Conservation (phyloP, 1,284 basidiomycete species). For the Puccinia coronata region DNA sequence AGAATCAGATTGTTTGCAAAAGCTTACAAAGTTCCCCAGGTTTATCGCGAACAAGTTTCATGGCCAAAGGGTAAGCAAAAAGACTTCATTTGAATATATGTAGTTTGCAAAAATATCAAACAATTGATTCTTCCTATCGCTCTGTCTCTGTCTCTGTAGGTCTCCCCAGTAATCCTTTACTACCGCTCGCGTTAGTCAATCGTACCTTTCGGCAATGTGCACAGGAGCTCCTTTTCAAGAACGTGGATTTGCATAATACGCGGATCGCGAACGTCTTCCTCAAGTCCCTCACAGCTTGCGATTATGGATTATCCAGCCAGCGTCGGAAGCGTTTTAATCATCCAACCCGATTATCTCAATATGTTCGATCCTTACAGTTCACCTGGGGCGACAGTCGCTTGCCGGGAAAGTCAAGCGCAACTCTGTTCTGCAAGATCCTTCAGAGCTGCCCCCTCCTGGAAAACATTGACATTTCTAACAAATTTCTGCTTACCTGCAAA, state of each 20-base stretch:
- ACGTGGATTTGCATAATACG: neutral
- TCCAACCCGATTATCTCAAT: no score
- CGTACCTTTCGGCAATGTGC: constrained; percentile 14
- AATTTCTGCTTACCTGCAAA: neutral
- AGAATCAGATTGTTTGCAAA: neutral
- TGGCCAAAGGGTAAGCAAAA: no score
- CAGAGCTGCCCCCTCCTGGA: neutral
- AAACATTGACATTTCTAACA: neutral
- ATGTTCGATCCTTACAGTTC: constrained; percentile 14
- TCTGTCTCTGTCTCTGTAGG: no score
- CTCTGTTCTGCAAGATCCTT: neutral
- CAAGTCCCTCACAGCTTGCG: neutral
- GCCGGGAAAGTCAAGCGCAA: neutral
- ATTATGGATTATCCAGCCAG: neutral
- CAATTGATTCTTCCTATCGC: no score
- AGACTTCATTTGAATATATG: no score
- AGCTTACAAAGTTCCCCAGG: neutral
- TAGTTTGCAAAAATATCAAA: no score
- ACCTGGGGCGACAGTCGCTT: neutral
- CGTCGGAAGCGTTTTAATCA: no score
- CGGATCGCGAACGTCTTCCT: constrained; percentile 5
- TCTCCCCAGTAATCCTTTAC: neutral
- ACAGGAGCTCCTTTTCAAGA: constrained; percentile 8
- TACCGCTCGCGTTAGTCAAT: constrained; percentile 9
- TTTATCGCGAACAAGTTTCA: no score